These are phyloP conservation scores for Aureobasidium subglaciale DNA, from an alignment of 2,329 filamentous ascomycete species.

Conservation along the genomic window DNA sequence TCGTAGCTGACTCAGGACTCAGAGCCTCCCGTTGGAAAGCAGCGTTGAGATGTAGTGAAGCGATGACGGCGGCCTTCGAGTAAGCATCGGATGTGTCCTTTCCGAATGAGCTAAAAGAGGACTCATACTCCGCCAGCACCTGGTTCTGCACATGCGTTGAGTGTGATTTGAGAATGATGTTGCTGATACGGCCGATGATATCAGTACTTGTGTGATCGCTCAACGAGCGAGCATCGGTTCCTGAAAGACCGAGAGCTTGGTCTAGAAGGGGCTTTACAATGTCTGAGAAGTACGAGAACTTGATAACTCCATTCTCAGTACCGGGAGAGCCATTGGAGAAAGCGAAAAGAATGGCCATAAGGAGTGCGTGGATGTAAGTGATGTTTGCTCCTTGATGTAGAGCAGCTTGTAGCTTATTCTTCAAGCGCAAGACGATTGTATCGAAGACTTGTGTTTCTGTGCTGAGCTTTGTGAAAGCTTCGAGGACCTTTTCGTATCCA, in stretches of 20 bases:
- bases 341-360: conserved; percentile 56
- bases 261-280: conserved; percentile 38
- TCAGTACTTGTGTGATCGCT: conserved; percentile 49
- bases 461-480: conserved; percentile 58
- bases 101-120: conserved; percentile 15
- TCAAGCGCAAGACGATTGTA: conserved; percentile 54
- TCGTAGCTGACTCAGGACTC: conserved; percentile 27
- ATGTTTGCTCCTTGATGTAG: conserved; percentile 46
- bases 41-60: conserved; percentile 52
- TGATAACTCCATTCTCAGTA: conserved; percentile 36
- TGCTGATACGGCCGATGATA: conserved; percentile 54
- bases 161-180: conserved; percentile 51
- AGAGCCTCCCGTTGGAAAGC: conserved; percentile 35
- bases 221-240: conserved; percentile 28
- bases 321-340: conserved; percentile 45
- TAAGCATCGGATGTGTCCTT: neutral
- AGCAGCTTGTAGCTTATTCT: conserved; percentile 55
- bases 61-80: conserved; percentile 35
- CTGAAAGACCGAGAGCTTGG: conserved; percentile 29
- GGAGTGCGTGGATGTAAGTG: conserved; percentile 51
- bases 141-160: conserved; percentile 41
- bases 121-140: conserved; percentile 30
- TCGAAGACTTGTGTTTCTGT: conserved; percentile 56
- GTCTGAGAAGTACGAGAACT: conserved; percentile 39
- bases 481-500: conserved; percentile 50